phyloP scores from a whole-genome alignment of 192 early-diverging fungal genomes.

The Geosiphon pyriformis region DNA sequence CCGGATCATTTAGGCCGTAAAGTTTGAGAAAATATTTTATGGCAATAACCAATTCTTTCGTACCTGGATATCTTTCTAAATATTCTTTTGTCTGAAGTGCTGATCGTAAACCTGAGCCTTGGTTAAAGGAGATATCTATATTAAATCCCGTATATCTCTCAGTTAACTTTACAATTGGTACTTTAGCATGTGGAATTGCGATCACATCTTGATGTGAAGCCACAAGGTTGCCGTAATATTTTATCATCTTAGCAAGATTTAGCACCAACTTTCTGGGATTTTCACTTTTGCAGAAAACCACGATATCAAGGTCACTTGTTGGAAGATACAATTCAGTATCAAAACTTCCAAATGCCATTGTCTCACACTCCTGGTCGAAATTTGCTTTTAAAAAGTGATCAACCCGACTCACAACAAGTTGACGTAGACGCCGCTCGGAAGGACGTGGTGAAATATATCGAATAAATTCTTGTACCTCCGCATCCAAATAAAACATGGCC shows the following conservation, averaged over 20 bases:
- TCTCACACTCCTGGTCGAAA: slow-evolving; percentile 38
- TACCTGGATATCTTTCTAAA: slow-evolving; percentile 48
- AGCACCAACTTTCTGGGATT: slow-evolving; percentile 41
- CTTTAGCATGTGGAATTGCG: slow-evolving; percentile 36
- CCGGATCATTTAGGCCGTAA: slow-evolving; percentile 78
- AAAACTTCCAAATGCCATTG: slow-evolving; percentile 84
- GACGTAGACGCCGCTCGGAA: slow-evolving; percentile 74
- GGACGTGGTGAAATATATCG: slow-evolving; percentile 75
- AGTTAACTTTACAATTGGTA: slow-evolving; percentile 87
- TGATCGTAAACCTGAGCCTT: slow-evolving; percentile 55
- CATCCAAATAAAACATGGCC: slow-evolving; percentile 27
- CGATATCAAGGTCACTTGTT: slow-evolving; percentile 52
- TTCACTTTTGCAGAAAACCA: slow-evolving; percentile 19
- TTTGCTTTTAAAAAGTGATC: slow-evolving; percentile 37
- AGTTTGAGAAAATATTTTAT: slow-evolving; percentile 84
- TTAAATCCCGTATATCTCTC: slow-evolving; percentile 69
- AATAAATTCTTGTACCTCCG: slow-evolving; percentile 74
- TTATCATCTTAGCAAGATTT: slow-evolving; percentile 38
- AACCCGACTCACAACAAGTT: slow-evolving; percentile 63
- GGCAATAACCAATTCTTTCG: slow-evolving; percentile 67
- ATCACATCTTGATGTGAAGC: slow-evolving; percentile 63
- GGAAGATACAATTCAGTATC: slow-evolving; percentile 84
- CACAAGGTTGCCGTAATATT: slow-evolving; percentile 39
- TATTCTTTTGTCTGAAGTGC: slow-evolving; percentile 54
- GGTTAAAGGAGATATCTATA: slow-evolving; percentile 86